Percentiles rank a stretch among this genome's conserved stretches.
phyloP scores from a whole-genome alignment of 2,329 filamentous ascomycete genomes.

The Ophiostoma sp. region DNA sequence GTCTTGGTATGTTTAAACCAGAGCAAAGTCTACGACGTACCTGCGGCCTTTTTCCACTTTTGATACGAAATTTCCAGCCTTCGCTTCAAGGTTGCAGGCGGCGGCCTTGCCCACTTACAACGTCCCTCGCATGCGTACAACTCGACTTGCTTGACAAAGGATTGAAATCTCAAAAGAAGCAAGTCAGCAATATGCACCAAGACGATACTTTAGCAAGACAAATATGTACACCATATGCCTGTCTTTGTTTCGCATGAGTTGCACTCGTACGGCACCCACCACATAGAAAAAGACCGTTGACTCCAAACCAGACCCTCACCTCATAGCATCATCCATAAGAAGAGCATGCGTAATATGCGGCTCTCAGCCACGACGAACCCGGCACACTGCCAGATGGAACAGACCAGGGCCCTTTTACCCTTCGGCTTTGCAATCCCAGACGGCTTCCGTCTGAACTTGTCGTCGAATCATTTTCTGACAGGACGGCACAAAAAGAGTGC shows the following conservation, averaged over 20 bases:
- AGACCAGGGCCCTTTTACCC: background rate
- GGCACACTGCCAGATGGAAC: conserved; percentile 8
- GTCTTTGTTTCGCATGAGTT: background rate
- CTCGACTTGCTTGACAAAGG: background rate
- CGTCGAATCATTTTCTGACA: conserved; percentile 7
- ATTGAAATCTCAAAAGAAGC: background rate
- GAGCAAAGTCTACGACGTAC: background rate
- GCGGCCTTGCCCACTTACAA: background rate
- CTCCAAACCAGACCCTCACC: background rate
- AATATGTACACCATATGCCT: no score
- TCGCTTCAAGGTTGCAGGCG: background rate
- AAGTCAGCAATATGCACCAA: no score
- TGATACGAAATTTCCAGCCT: background rate
- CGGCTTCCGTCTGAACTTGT: conserved; percentile 19
- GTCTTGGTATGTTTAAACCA: background rate
- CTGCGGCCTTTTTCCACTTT: background rate
- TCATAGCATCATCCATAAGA: background rate
- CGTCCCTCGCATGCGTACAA: background rate
- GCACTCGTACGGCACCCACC: background rate
- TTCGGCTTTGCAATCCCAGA: conserved; percentile 13
- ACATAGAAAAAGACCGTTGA: background rate
- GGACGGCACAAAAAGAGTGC: background rate
- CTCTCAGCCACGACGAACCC: conserved; percentile 8
- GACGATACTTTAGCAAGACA: background rate
- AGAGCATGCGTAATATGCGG: background rate